Evolutionary conservation across 2,329 filamentous ascomycete species (phyloP), one percentile per base, ranked within the genome.

Genomic region (Thyridium curvatum): DNA sequence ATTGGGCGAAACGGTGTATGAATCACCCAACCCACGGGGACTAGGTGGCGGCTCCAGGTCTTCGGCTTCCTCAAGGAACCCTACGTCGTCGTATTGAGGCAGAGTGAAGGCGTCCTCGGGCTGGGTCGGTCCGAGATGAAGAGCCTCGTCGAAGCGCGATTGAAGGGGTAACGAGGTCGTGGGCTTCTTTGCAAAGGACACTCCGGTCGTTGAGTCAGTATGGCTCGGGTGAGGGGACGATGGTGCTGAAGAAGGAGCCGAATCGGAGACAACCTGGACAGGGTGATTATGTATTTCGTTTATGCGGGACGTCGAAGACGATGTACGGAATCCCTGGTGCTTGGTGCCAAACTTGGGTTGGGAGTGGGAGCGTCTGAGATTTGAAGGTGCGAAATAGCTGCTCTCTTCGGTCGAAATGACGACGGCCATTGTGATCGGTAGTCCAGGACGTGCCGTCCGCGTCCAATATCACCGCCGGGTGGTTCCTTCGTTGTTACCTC

Each of bases 111-210:
- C 64, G 32, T 77, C 71, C 30, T 72, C 66, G 30, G 66, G 58
- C 43, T 73, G 64, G 34, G 70, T 60, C 32, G 65, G 56, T 39
- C 74, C 59, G 37, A 65, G 55, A 42, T 53, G 42, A 35, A 56
- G 39, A 37, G 58, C 56, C 33, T 72, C 68, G 37, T 79, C 74
- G 50, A 66, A 73, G 42, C 75, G 72, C 34, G 71, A 75, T 39
- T 75, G 71, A 39, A 84, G 61, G 12, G 79, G 84, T 39, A 82
- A 60, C 48, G 74, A 82, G 50, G 77, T 81, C 14, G 74, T 72
- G 4, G 79, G 74, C 3, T 79, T 84, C 3, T 81, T 83, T 17
- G 70, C 67, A 53, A 71, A 76, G 2, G 79, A 82, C 4, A 72
- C 69, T 40, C 71, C 64, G 16, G 71, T 65, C 16, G 64, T 79